A percentile compares a stretch with the other conserved stretches of the same genome.
Evolutionary conservation across 1,284 basidiomycete species (phyloP).

Genomic region (Ceratobasidium theobromae): DNA sequence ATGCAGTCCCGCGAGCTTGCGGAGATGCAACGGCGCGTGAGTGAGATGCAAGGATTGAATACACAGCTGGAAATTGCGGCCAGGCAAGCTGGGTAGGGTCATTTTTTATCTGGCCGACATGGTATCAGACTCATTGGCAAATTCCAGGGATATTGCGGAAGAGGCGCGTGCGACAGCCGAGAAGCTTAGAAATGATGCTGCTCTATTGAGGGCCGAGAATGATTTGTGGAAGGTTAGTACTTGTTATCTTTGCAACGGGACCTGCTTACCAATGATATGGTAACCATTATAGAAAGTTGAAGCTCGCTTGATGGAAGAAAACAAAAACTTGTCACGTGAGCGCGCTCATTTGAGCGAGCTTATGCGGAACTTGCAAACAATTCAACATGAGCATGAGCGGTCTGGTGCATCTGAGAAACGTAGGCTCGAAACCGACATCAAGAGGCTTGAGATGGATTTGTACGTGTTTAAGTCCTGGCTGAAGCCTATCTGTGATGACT

Average conservation of each 20-base stretch:
- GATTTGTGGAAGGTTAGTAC: constrained; percentile 81
- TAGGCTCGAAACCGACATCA: constrained; percentile 77
- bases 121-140: constrained; percentile 46
- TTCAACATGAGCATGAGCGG: constrained; percentile 84
- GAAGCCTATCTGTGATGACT: constrained; percentile 1
- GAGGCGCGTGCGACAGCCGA: constrained; percentile 60
- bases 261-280: constrained; percentile 19
- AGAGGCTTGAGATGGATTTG: constrained; percentile 77
- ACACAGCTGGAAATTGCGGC: constrained; percentile 44
- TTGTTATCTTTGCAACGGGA: not conserved
- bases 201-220: constrained; percentile 87
- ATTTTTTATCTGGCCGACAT: constrained; percentile 64
- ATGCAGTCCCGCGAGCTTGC: constrained; percentile 58
- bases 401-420: constrained; percentile 77
- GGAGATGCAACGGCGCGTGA: constrained; percentile 42
- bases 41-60: constrained; percentile 42
- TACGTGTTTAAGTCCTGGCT: constrained; percentile 46
- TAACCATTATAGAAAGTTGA: constrained; percentile 59
- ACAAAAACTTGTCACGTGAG: constrained; percentile 75
- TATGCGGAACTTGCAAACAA: constrained; percentile 83
- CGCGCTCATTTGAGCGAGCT: constrained; percentile 82
- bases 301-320: constrained; percentile 79
- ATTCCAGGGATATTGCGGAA: constrained; percentile 13
- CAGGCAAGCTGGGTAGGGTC: constrained; percentile 61
- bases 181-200: constrained; percentile 77